A percentile compares a stretch with the other conserved stretches of the same genome.
Evolutionary conservation across 805 yeast genomes (phyloP).

Genomic region (Candida odintsovae): DNA sequence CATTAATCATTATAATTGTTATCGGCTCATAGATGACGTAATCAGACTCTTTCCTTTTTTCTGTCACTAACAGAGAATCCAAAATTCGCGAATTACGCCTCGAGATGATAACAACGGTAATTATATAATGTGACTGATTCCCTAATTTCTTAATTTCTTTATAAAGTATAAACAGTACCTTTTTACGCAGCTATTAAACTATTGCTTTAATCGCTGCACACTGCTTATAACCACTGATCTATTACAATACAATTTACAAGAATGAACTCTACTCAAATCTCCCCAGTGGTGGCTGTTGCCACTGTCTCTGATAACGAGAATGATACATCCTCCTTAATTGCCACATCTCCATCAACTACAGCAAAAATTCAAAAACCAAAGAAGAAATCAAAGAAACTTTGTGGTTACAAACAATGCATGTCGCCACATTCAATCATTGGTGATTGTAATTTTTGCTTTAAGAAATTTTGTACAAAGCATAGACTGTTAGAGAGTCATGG

Average conservation of each 20-base stretch:
- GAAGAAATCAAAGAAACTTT: conserved; percentile 26
- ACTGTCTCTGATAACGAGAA: neutral
- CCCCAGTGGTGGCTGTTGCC: conserved; percentile 2
- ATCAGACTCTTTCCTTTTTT: neutral
- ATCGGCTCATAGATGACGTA: neutral
- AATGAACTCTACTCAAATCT: neutral
- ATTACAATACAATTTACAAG: neutral
- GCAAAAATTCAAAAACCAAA: conserved; percentile 15
- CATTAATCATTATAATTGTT: no score
- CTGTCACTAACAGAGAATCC: neutral
- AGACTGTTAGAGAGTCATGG: conserved; percentile 56
- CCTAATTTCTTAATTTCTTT: no score
- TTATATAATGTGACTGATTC: no score
- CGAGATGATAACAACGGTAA: neutral
- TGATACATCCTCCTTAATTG: no score
- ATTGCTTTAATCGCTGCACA: neutral
- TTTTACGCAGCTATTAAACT: neutral
- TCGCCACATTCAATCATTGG: conserved; percentile 44
- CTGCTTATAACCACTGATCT: neutral
- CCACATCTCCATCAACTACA: conserved; percentile 2
- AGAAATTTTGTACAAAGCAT: conserved; percentile 63
- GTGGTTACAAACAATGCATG: conserved; percentile 21
- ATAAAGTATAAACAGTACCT: no score
- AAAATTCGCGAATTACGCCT: neutral
- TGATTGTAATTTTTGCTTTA: conserved; percentile 56